phyloP scores from a whole-genome alignment of 108 stramenopile genomes.

The Bacterosira constricta region DNA sequence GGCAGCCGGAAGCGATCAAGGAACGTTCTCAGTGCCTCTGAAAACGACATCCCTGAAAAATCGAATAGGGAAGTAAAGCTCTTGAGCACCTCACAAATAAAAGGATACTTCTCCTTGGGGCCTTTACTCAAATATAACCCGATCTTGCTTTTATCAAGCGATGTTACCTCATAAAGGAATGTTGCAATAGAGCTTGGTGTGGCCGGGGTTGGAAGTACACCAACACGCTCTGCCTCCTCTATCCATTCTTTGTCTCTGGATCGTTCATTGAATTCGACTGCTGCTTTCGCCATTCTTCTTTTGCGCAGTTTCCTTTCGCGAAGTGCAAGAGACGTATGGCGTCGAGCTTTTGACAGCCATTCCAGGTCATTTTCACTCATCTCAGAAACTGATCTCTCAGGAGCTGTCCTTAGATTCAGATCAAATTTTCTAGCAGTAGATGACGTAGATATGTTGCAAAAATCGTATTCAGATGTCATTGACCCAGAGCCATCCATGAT shows the following conservation, averaged over 20 bases:
- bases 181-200: constrained; percentile 70
- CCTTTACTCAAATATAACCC: constrained; percentile 94
- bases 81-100: constrained; percentile 77
- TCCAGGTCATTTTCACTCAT: constrained; percentile 44
- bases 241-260: constrained; percentile 81
- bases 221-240: constrained; percentile 67
- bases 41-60: constrained; percentile 76
- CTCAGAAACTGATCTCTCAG: constrained; percentile 46
- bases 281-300: constrained; percentile 68
- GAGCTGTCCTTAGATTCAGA: background rate
- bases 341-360: constrained; percentile 40
- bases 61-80: constrained; percentile 76
- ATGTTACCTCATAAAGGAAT: constrained; percentile 83
- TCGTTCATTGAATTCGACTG: constrained; percentile 79
- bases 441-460: constrained; percentile 22
- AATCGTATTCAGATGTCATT: constrained; percentile 22
- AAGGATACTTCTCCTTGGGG: constrained; percentile 88
- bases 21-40: constrained; percentile 82
- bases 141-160: constrained; percentile 87
- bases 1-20: constrained; percentile 91
- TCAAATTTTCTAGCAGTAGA: background rate
- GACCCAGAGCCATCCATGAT: background rate
- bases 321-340: constrained; percentile 45
- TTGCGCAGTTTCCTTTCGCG: constrained; percentile 87
- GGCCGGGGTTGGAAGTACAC: constrained; percentile 53